Evolutionary conservation across 2,329 filamentous ascomycete species (phyloP).

Genomic region (Chaetothyriales sp.): DNA sequence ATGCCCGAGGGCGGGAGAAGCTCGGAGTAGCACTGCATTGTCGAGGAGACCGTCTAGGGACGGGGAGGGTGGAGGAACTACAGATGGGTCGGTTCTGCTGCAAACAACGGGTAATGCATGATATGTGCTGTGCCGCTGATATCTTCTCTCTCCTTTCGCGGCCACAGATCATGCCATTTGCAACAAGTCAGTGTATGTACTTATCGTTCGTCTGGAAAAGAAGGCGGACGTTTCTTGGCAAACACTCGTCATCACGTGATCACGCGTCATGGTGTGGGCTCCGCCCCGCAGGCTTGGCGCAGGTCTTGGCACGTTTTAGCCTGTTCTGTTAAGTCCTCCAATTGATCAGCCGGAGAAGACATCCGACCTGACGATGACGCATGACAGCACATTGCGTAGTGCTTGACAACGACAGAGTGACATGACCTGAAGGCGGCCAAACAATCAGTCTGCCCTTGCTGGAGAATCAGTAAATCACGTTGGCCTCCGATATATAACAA

Average conservation of each 20-base stretch:
- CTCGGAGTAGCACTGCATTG: conserved; percentile 96
- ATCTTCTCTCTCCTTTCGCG: background rate
- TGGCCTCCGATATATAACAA: too few relatives aligned
- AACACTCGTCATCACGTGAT: background rate
- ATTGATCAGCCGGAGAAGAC: background rate
- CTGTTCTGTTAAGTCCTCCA: too few relatives aligned
- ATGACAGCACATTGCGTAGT: too few relatives aligned
- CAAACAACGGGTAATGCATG: background rate
- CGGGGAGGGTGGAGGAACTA: background rate
- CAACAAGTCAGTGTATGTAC: too few relatives aligned
- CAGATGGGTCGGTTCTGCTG: background rate
- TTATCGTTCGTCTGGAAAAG: background rate
- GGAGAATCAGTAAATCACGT: too few relatives aligned
- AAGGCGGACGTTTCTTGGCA: background rate
- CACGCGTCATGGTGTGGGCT: background rate
- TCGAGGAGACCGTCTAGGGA: background rate
- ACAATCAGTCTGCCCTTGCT: too few relatives aligned
- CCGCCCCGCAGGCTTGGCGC: background rate
- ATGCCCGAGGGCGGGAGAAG: conserved; percentile 86
- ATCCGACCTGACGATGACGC: background rate
- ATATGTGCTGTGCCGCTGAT: background rate
- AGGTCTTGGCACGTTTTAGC: too few relatives aligned
- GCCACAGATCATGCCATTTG: background rate
- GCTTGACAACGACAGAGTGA: too few relatives aligned
- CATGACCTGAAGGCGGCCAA: too few relatives aligned